phyloP scores from a whole-genome alignment of 805 yeast species.

The Debaryomyces prosopidis region DNA sequence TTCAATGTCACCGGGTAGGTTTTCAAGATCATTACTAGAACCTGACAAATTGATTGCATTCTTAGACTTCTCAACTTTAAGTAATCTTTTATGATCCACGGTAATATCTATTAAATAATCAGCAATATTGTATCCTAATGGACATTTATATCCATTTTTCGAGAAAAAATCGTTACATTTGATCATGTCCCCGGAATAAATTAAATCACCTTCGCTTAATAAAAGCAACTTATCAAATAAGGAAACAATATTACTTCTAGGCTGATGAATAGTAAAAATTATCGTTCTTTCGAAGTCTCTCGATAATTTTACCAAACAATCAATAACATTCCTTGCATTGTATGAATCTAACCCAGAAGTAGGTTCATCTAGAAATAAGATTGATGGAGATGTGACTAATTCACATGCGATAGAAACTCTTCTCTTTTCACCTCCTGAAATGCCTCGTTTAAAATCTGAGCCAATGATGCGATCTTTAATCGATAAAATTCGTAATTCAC shows the following conservation, averaged over 20 bases:
- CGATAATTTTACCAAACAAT: conserved; percentile 77
- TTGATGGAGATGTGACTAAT: conserved; percentile 66
- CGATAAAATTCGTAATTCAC: conserved; percentile 78
- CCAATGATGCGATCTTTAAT: conserved; percentile 89
- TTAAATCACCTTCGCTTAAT: conserved; percentile 80
- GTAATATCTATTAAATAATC: conserved; percentile 92
- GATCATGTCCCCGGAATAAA: conserved; percentile 83
- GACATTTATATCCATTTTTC: conserved; percentile 77
- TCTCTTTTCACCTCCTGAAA: conserved; percentile 68
- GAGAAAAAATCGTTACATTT: conserved; percentile 75
- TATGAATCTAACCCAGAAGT: conserved; percentile 94
- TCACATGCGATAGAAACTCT: conserved; percentile 83
- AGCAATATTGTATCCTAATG: conserved; percentile 88
- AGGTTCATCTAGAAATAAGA: conserved; percentile 81
- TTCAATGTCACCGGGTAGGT: not conserved
- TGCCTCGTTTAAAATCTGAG: conserved; percentile 85
- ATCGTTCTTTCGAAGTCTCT: conserved; percentile 82
- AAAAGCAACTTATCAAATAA: conserved; percentile 80
- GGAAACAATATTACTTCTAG: conserved; percentile 92
- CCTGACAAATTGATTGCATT: conserved; percentile 4
- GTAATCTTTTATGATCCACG: conserved; percentile 51
- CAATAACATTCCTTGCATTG: conserved; percentile 90
- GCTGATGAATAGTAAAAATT: conserved; percentile 94
- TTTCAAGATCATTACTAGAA: conserved; percentile 3
- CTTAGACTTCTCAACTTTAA: conserved; percentile 16